Evolutionary conservation across 2,329 filamentous ascomycete genomes (phyloP).

Genomic region (Diaporthe vexans): DNA sequence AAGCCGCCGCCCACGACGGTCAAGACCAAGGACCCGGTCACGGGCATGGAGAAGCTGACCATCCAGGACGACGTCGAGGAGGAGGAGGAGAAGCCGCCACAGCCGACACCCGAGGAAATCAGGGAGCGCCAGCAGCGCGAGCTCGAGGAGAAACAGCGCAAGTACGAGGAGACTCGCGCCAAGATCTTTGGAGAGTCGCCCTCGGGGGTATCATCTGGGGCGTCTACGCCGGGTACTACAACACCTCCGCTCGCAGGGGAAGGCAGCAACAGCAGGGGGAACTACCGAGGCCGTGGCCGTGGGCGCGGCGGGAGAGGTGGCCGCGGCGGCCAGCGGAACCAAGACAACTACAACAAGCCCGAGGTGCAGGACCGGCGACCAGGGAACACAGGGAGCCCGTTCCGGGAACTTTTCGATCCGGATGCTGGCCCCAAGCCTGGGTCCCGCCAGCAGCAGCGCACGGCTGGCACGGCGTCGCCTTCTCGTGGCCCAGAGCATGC

Average conservation of each 20-base stretch:
- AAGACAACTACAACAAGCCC: conserved; percentile 48
- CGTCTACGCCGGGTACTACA: conserved; percentile 72
- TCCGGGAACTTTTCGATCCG: conserved; percentile 83
- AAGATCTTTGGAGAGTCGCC: conserved; percentile 81
- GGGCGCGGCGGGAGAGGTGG: conserved; percentile 61
- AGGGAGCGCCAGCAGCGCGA: conserved; percentile 83
- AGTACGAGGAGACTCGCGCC: conserved; percentile 90
- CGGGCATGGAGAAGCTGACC: conserved; percentile 61
- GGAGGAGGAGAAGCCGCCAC: conserved; percentile 66
- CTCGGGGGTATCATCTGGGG: conserved; percentile 58
- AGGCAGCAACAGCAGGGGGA: conserved; percentile 54
- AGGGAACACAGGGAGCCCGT: conserved; percentile 50
- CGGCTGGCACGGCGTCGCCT: conserved; percentile 54
- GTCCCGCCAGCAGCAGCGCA: conserved; percentile 61
- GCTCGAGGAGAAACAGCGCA: conserved; percentile 88
- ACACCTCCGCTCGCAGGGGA: conserved; percentile 69
- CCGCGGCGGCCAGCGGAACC: conserved; percentile 52
- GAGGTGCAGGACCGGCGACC: conserved; percentile 46
- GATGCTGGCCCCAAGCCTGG: conserved; percentile 76
- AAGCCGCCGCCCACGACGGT: conserved; percentile 76
- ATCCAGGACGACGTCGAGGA: conserved; percentile 71
- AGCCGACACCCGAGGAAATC: conserved; percentile 80
- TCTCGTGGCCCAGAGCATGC: conserved; percentile 75
- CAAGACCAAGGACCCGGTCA: conserved; percentile 68
- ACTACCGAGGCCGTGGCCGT: conserved; percentile 60